A percentile compares a stretch with the other conserved stretches of the same genome.
Conservation (phyloP, 2,329 filamentous ascomycete genomes). For the Neoarthrinium moseri region DNA sequence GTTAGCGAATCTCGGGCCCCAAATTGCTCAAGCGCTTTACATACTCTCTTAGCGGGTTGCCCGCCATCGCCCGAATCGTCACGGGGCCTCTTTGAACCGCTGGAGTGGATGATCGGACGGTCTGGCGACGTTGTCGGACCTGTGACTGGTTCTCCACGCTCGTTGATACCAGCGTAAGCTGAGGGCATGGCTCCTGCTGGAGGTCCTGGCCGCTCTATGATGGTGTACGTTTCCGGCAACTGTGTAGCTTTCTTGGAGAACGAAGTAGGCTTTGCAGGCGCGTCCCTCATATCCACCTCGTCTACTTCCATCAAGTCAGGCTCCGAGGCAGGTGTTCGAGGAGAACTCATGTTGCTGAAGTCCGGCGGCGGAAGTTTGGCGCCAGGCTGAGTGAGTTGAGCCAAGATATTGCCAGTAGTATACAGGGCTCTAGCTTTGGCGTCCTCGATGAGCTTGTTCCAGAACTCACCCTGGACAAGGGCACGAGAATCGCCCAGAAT, state of each 20-base stretch:
- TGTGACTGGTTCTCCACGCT: slow-evolving; percentile 25
- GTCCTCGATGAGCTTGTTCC: slow-evolving; percentile 83
- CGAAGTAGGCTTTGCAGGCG: slow-evolving; percentile 15
- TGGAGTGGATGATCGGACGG: slow-evolving; percentile 28
- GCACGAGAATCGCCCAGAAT: slow-evolving; percentile 91
- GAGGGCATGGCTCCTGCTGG: slow-evolving; percentile 5
- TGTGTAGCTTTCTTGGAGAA: slow-evolving; percentile 22
- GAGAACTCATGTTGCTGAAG: slow-evolving; percentile 10
- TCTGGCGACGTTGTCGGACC: slow-evolving; percentile 18
- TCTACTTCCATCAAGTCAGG: slow-evolving; percentile 8
- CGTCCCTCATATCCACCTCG: slow-evolving; percentile 29
- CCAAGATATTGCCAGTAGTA: slow-evolving; percentile 62
- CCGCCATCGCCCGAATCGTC: slow-evolving; percentile 18
- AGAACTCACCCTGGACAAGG: slow-evolving; percentile 84
- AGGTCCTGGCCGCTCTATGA: slow-evolving; percentile 19
- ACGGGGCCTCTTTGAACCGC: slow-evolving; percentile 23
- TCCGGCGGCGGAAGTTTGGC: slow-evolving; percentile 28
- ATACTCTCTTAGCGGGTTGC: slow-evolving; percentile 26
- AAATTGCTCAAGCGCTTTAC: neutral
- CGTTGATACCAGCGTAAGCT: slow-evolving; percentile 21
- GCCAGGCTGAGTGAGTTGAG: slow-evolving; percentile 45
- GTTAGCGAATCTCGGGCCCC: neutral
- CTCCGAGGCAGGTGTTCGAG: slow-evolving; percentile 4
- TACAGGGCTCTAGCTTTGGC: slow-evolving; percentile 73
- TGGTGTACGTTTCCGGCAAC: slow-evolving; percentile 24